Evolutionary conservation across 1,284 basidiomycete genomes (phyloP).

Genomic region (Vanrija humicola): DNA sequence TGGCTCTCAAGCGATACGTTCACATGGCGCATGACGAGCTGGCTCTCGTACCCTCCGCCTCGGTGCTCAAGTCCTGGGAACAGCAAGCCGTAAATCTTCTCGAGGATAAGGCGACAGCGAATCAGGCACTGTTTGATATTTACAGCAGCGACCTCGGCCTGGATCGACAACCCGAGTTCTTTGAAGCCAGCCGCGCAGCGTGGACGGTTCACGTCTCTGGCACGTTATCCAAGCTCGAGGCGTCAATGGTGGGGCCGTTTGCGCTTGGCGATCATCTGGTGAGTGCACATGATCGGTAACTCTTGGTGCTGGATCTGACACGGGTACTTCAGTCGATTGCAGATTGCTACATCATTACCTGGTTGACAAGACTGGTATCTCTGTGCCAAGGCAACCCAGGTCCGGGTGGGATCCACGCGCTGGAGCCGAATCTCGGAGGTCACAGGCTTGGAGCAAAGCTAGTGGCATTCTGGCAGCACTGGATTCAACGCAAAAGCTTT

Average conservation of each 20-base stretch:
- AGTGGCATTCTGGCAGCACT: conserved; percentile 59
- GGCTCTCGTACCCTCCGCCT: too few species aligned
- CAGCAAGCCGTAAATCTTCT: conserved; percentile 40
- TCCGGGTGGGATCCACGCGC: conserved; percentile 49
- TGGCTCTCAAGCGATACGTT: conserved; percentile 58
- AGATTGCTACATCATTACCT: conserved; percentile 74
- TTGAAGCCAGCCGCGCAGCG: conserved; percentile 41
- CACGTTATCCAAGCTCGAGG: conserved; percentile 54
- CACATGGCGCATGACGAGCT: conserved; percentile 40
- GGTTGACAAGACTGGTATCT: conserved; percentile 63
- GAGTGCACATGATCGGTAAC: conserved; percentile 12
- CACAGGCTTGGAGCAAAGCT: conserved; percentile 42
- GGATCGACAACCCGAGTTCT: conserved; percentile 42
- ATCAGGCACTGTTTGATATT: conserved; percentile 42
- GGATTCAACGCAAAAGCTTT: conserved; percentile 65
- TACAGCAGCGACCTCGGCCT: conserved; percentile 39
- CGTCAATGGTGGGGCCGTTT: conserved; percentile 66
- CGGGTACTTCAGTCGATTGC: conserved; percentile 62
- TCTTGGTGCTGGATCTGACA: neutral
- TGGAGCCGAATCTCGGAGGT: conserved; percentile 36
- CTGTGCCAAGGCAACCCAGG: conserved; percentile 56
- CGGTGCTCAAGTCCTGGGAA: neutral
- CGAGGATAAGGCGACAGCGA: conserved; percentile 46
- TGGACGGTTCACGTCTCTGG: conserved; percentile 55
- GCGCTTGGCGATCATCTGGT: conserved; percentile 59